Percentiles rank a stretch among this genome's conserved stretches.
Conservation (phyloP, 2,329 filamentous ascomycete species). For the Berkeleyomyces rouxiae region DNA sequence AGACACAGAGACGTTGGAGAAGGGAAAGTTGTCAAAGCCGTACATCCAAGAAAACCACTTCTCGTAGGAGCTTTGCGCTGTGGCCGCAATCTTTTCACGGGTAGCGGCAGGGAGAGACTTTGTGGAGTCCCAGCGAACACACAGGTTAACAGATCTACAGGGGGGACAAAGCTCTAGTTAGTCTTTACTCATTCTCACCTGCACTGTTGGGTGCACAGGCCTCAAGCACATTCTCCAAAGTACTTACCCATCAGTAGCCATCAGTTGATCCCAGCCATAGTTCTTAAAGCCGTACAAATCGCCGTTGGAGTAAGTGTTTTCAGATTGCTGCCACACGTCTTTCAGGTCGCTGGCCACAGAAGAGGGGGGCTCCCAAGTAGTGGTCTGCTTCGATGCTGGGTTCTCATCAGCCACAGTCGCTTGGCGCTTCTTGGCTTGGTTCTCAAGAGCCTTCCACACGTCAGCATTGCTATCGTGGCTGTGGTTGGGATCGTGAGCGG, state of each 20-base stretch:
- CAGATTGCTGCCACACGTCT: constrained; percentile 21
- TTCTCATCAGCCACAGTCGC: background rate
- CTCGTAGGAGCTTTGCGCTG: constrained; percentile 22
- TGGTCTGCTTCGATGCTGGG: constrained; percentile 16
- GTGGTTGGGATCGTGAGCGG: background rate
- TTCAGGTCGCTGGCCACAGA: constrained; percentile 18
- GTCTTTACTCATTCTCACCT: background rate
- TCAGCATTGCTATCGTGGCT: background rate
- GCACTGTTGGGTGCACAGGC: no score
- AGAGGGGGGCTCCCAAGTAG: constrained; percentile 19
- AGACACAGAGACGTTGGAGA: constrained; percentile 22
- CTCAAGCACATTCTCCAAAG: no score
- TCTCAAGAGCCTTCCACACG: background rate
- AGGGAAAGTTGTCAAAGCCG: constrained; percentile 29
- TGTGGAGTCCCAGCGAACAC: constrained; percentile 29
- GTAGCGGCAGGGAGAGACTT: constrained; percentile 23
- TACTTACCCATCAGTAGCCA: constrained; percentile 19
- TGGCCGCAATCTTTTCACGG: constrained; percentile 22
- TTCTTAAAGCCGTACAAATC: constrained; percentile 19
- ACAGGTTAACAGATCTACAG: constrained; percentile 21
- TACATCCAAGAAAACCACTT: constrained; percentile 28
- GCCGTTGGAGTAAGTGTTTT: constrained; percentile 18
- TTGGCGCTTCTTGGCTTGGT: background rate
- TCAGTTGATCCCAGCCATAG: constrained; percentile 22
- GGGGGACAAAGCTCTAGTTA: background rate